phyloP scores from a whole-genome alignment of 495 filamentous ascomycete species.

The Aspergillus leporis region DNA sequence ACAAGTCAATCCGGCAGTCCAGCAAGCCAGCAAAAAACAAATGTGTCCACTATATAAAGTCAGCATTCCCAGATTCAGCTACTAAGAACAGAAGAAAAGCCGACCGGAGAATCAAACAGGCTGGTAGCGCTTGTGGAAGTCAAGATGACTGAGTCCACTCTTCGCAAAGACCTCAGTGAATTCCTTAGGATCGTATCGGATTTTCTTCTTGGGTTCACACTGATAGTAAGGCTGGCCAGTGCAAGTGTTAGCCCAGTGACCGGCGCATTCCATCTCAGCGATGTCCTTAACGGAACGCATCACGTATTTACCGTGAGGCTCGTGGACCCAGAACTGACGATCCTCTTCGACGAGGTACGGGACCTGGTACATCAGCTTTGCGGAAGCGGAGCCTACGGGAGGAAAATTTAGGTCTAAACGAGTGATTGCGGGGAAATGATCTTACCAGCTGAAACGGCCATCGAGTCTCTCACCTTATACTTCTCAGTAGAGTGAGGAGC shows the following conservation, averaged over 20 bases:
- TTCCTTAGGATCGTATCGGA: neutral
- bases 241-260: neutral
- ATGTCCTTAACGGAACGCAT: neutral
- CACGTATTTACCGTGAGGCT: neutral
- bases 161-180: neutral
- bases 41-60: neutral
- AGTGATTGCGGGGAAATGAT: neutral
- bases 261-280: neutral
- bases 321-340: neutral
- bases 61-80: neutral
- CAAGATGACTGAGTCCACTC: neutral
- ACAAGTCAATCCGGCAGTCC: neutral
- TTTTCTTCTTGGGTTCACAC: neutral
- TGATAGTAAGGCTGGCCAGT: neutral
- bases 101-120: neutral
- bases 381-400: neutral
- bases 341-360: neutral
- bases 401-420: neutral
- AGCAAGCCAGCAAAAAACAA: neutral
- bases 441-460: neutral
- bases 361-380: neutral
- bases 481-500: neutral
- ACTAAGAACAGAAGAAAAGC: neutral
- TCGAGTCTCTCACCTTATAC: neutral
- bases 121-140: neutral